These are phyloP conservation scores for Hyaloperonospora arabidopsidis DNA, from an alignment of 352 stramenopile species.

Conservation along the genomic window DNA sequence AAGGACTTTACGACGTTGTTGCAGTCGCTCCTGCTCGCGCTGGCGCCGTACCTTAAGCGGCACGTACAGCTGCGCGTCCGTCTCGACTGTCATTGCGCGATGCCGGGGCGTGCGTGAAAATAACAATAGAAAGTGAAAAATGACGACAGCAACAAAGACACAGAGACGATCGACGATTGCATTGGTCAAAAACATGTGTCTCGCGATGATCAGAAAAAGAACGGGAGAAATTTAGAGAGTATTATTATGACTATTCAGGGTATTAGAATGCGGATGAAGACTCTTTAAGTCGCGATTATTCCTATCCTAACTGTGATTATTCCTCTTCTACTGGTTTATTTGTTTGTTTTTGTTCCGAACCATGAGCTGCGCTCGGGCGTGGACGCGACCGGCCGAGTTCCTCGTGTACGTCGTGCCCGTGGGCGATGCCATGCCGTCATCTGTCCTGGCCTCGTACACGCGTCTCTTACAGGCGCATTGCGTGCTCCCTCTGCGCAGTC, in stretches of 20 bases:
- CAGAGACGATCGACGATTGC: too few relatives aligned
- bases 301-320: too few relatives aligned
- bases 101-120: background rate
- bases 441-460: slow-evolving; percentile 55
- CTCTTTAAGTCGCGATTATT: too few relatives aligned
- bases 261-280: too few relatives aligned
- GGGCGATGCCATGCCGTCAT: slow-evolving; percentile 40
- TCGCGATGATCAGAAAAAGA: too few relatives aligned
- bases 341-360: too few relatives aligned
- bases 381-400: slow-evolving; percentile 60
- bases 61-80: slow-evolving; percentile 61
- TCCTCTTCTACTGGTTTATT: too few relatives aligned
- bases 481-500: slow-evolving; percentile 50
- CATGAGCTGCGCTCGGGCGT: slow-evolving; percentile 7
- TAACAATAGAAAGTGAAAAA: slow-evolving; percentile 1
- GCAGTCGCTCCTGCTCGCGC: slow-evolving; percentile 57
- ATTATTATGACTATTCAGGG: too few relatives aligned
- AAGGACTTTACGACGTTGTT: slow-evolving; percentile 40
- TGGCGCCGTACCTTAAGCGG: slow-evolving; percentile 68
- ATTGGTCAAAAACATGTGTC: too few relatives aligned
- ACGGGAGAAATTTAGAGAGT: too few relatives aligned
- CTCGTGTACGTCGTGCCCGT: slow-evolving; percentile 81
- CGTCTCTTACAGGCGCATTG: slow-evolving; percentile 47
- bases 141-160: background rate
- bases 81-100: slow-evolving; percentile 4